Base-by-base conservation (phyloP, 768 basidiomycete genomes). In the Kwoniella bestiolae region DNA sequence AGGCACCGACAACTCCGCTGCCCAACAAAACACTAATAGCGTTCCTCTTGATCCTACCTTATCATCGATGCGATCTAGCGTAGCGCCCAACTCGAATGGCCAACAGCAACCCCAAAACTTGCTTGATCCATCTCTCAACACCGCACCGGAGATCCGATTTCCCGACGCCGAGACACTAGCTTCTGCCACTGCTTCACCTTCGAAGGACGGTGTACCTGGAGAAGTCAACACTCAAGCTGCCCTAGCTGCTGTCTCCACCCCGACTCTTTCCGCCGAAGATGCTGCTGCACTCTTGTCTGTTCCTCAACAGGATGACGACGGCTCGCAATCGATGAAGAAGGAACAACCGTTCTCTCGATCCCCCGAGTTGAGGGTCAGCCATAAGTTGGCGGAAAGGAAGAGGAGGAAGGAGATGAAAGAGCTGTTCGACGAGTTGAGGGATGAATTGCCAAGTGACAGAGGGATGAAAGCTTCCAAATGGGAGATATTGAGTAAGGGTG, bases 321-420 rank as follows among this genome's bases (percentile, higher is more conserved):
- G 26, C n/a, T n/a, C n/a, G n/a, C n/a, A n/a, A 5, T 8, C 68
- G 83, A 14, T 35, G 7, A 67, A 60, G 52, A 76, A 74, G 35
- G 75, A 77, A 29, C 71, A 92, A 12, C 94, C 94, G 4, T 99
- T 97, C 81, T 94, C 94, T 59, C 90, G 95, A 64, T 93, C 91
- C 0, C 95, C 95, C 7, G 96, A 98, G 80, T 84, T 99, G 46
- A 87, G 94, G 58, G 88, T 97, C 32, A 93, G 91, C 2, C 96
- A 99, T 83, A 99, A 99, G 78, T 86, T 99, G 31, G 96, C 96
- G 2, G 96, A 99, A 83, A 85, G 96, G 66, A 97, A 98, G 82
- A 83, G 96, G 72, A 85, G 96, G 81, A 97, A 95, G 82, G 96
- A 99, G 83, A 99, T 99, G 96, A 96, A 96, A 79, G 94, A 97